Conservation (phyloP, 2,329 filamentous ascomycete genomes). For the Coniochaeta sp. region DNA sequence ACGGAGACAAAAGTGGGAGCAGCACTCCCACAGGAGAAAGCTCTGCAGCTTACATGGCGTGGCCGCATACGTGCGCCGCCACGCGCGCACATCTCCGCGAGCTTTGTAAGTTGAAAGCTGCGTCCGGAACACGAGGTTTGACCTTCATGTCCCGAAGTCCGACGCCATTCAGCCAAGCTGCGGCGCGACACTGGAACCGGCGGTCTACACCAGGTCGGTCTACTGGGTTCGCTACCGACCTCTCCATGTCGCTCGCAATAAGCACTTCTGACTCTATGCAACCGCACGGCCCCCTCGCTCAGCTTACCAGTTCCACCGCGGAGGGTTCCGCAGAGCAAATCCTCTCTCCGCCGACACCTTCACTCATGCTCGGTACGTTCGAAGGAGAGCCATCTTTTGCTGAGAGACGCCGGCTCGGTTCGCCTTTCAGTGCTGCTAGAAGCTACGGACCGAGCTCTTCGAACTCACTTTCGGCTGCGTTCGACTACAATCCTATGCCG, state of each 20-base stretch:
- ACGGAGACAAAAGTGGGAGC: slow-evolving; percentile 40
- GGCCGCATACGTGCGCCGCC: slow-evolving; percentile 57
- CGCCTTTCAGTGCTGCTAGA: slow-evolving; percentile 43
- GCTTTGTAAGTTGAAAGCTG: slow-evolving; percentile 50
- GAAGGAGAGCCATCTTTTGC: slow-evolving; percentile 20
- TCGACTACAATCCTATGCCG: slow-evolving; percentile 25
- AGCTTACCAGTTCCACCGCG: slow-evolving; percentile 37
- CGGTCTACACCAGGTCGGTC: slow-evolving; percentile 35
- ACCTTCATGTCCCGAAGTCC: slow-evolving; percentile 44
- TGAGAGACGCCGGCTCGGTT: slow-evolving; percentile 36
- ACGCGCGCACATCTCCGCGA: slow-evolving; percentile 56
- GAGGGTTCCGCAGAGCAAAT: slow-evolving; percentile 12
- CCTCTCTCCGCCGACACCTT: slow-evolving; percentile 1
- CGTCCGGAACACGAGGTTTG: slow-evolving; percentile 28
- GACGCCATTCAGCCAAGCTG: slow-evolving; percentile 46
- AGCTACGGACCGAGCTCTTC: slow-evolving; percentile 59
- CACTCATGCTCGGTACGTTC: slow-evolving; percentile 13
- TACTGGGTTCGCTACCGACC: slow-evolving; percentile 52
- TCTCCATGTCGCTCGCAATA: slow-evolving; percentile 54
- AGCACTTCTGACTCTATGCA: slow-evolving; percentile 61
- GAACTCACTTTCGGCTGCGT: slow-evolving; percentile 32
- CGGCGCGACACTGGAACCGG: slow-evolving; percentile 41
- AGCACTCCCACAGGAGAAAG: slow-evolving; percentile 45
- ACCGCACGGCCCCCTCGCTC: slow-evolving; percentile 51
- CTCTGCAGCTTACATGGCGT: slow-evolving; percentile 44